Evolutionary conservation across 345 rosid species (phyloP).

Genomic region (Rhizophora mangle): DNA sequence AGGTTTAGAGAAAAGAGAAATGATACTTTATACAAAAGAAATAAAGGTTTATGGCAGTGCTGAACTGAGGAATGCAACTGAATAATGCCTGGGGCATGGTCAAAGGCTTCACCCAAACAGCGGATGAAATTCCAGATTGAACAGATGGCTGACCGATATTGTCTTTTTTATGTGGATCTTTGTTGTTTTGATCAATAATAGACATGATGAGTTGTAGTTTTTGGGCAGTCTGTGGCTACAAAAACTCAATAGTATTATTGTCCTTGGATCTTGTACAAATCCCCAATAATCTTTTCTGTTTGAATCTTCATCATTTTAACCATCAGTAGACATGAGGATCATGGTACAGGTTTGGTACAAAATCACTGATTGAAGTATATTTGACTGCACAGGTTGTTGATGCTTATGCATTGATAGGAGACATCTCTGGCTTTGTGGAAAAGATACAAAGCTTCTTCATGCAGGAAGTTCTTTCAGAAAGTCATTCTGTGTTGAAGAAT

Average conservation of each 20-base stretch:
- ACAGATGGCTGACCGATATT: no score
- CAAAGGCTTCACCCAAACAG: no score
- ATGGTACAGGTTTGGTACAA: neutral
- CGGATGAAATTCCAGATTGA: no score
- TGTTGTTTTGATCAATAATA: neutral
- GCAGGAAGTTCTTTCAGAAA: conserved; percentile 97
- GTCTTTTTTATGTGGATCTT: no score
- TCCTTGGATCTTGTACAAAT: neutral
- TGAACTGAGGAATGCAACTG: no score
- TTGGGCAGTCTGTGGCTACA: neutral
- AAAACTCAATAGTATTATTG: neutral
- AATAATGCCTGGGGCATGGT: no score
- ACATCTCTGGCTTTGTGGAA: conserved; percentile 94
- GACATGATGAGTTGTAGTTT: neutral
- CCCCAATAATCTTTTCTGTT: no score
- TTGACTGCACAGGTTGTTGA: conserved; percentile 71
- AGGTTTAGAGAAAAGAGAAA: no score
- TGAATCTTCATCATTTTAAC: no score
- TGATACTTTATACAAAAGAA: no score
- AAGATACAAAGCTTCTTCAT: conserved; percentile 95
- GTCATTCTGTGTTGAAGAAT: conserved; percentile 71
- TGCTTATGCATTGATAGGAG: conserved; percentile 97
- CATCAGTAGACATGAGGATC: no score
- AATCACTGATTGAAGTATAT: neutral
- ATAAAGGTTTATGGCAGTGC: no score